Base-by-base conservation (phyloP, 2,329 filamentous ascomycete species). In the Diaporthe vaccinii region DNA sequence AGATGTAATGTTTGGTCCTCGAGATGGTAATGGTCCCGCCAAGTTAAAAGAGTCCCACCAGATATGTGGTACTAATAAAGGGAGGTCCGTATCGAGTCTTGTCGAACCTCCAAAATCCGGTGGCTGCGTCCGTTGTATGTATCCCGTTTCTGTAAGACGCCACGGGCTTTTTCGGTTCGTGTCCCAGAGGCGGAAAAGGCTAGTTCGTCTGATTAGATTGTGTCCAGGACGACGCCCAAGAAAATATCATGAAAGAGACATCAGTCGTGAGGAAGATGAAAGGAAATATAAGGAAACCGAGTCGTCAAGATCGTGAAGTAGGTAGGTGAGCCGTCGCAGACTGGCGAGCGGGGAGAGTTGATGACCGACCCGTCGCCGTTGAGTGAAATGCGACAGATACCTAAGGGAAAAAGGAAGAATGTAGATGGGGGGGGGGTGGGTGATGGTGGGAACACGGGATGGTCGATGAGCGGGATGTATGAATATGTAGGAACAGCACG, bases 401-500 rank as follows among this genome's bases (percentile, higher is more conserved):
- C 22, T n/a, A 55, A 28, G 49, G 28, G 20, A 39, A 67, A 57
- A 59, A 72, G 44, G 46, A 62, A 72, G 41, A 69, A 62, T 72
- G 51, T 57, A 41, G 68, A 46, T 68, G 31, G 62, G 41, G 31
- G 62, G 41, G 73, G 61, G 73, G 41, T 72, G 75, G 68, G 51
- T 58, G 44, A 22, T 59, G 70, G 46, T 73, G 70, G 70, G 58
- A 65, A 55, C 46, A 53, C 39, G 70, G 57, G 31, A 67, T 67
- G 49, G 73, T 67, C 61, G 53, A 76, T 55, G 73, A 73, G 72
- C 73, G 73, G 74, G 73, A 72, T 72, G 68, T 72, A 73, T 59
- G 73, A 73, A 75, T 75, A 75, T 76, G 73, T 76, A 76, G 62
- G 75, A 65, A 75, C 73, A 71, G 59, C 58, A 68, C 62, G 69